These are phyloP conservation scores for Kwoniella pini DNA, from an alignment of 768 basidiomycete species.

Conservation along the genomic window DNA sequence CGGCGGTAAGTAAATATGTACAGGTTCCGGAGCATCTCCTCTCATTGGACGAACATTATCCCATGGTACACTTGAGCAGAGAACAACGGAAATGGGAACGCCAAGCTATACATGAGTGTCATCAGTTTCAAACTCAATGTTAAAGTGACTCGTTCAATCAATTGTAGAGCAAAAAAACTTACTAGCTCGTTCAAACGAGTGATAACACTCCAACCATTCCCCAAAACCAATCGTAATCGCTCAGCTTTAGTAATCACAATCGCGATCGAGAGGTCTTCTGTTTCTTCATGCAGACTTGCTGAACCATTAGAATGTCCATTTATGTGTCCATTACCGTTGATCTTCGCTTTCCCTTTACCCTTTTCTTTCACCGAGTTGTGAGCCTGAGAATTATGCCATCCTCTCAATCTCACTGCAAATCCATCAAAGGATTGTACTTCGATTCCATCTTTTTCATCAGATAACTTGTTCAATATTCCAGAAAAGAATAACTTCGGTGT, in stretches of 20 bases:
- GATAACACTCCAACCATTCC: constrained; percentile 40
- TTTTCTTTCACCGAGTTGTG: background rate
- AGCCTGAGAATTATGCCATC: background rate
- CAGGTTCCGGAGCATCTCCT: constrained; percentile 46
- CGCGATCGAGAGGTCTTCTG: constrained; percentile 8
- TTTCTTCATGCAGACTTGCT: constrained; percentile 7
- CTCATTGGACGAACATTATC: constrained; percentile 44
- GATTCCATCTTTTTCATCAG: constrained; percentile 3
- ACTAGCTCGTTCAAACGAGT: constrained; percentile 49
- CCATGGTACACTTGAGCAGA: constrained; percentile 45
- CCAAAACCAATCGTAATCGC: constrained; percentile 30
- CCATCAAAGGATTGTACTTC: constrained; percentile 38
- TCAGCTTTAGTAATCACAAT: constrained; percentile 40
- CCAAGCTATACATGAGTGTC: constrained; percentile 31
- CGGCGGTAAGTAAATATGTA: constrained; percentile 42
- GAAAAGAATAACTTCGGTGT: constrained; percentile 35
- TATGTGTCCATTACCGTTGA: constrained; percentile 15
- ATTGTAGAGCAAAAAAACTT: constrained; percentile 16
- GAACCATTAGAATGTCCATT: constrained; percentile 1
- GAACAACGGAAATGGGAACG: constrained; percentile 34
- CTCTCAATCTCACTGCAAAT: constrained; percentile 23
- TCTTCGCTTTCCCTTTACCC: constrained; percentile 25
- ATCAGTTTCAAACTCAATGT: no score
- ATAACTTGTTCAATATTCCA: constrained; percentile 26
- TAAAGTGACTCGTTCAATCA: no score